A percentile compares a stretch with the other conserved stretches of the same genome.
phyloP scores from a whole-genome alignment of 257 asterid genomes.

The Fraxinus americana region DNA sequence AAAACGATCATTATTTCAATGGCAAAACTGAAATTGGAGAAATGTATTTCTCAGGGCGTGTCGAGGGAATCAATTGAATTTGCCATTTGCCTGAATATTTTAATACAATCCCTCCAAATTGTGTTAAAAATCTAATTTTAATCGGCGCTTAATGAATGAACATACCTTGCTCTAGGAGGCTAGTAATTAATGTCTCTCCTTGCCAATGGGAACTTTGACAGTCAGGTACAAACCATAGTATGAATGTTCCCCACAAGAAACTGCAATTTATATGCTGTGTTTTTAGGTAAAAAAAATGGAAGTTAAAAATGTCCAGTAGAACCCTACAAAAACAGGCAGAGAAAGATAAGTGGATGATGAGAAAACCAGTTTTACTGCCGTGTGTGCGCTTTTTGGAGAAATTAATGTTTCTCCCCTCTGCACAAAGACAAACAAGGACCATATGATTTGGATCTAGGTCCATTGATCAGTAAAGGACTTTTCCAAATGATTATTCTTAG shows the following conservation, averaged over 20 bases:
- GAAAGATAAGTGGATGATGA: neutral
- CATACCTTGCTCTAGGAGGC: neutral
- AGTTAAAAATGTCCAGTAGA: no score
- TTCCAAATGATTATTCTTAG: no score
- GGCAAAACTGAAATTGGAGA: no score
- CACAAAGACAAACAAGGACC: neutral
- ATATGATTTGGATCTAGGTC: neutral
- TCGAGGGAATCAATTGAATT: no score
- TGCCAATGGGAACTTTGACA: neutral
- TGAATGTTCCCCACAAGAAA: neutral
- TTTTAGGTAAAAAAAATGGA: neutral
- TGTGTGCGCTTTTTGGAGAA: neutral
- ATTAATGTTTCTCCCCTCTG: slow-evolving; percentile 3
- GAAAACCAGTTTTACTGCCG: neutral
- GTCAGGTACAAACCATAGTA: neutral
- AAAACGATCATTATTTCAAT: no score
- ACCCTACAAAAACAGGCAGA: no score
- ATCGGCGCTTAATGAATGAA: no score
- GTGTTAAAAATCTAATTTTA: no score
- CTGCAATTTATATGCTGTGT: neutral
- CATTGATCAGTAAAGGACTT: no score
- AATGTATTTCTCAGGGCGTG: no score
- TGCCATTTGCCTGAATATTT: no score
- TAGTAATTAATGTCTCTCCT: neutral
- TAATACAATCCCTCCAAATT: no score